Conservation (phyloP, 768 basidiomycete genomes). For the Mycena floridula region DNA sequence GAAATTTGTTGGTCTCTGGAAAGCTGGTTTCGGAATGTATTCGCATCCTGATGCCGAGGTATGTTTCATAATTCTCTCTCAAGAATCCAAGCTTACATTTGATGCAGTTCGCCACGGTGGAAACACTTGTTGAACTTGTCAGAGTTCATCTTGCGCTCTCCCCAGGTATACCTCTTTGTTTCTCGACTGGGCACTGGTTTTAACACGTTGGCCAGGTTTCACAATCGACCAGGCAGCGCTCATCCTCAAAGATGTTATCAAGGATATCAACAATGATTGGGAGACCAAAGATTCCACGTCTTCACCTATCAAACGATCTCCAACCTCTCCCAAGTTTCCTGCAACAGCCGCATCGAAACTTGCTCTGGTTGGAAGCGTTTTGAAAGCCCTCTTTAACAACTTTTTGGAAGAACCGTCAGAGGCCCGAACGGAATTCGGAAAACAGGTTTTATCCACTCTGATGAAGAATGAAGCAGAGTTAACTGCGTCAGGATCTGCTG, state of each 20-base stretch:
- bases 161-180: too few relatives aligned
- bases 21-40: conserved; percentile 25
- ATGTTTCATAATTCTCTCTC: too few relatives aligned
- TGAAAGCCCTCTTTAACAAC: conserved; percentile 39
- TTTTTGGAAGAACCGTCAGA: conserved; percentile 36
- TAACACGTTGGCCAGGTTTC: not conserved
- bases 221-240: not conserved
- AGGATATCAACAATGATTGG: not conserved
- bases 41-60: not conserved
- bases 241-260: not conserved
- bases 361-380: conserved; percentile 51
- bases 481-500: conserved; percentile 34
- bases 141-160: too few relatives aligned
- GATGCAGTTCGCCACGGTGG: too few relatives aligned
- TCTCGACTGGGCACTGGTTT: too few relatives aligned
- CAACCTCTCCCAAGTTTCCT: not conserved
- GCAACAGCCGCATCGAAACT: conserved; percentile 40
- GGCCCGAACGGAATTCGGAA: conserved; percentile 36
- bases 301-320: not conserved
- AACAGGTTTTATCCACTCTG: conserved; percentile 42
- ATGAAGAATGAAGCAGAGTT: conserved; percentile 41
- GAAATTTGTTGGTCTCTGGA: conserved; percentile 50
- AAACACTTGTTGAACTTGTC: too few relatives aligned
- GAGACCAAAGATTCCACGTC: not conserved
- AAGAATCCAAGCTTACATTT: too few relatives aligned